Percentiles rank a stretch among this genome's conserved stretches.
These are phyloP conservation scores for Xylaria curta DNA, from an alignment of 495 filamentous ascomycete species.

Conservation along the genomic window DNA sequence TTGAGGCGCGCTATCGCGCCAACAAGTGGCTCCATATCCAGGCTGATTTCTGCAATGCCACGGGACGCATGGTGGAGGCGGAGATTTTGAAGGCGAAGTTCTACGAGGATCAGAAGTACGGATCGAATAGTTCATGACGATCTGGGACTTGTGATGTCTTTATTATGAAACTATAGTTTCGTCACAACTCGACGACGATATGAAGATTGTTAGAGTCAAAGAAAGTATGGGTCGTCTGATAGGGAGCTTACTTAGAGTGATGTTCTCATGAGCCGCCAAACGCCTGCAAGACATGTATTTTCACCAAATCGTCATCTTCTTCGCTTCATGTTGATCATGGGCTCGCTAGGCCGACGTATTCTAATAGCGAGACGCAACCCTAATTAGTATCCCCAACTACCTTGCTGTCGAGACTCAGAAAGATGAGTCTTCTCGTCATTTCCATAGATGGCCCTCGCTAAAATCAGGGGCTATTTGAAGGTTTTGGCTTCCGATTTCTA, in stretches of 20 bases:
- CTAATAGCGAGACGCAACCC: not conserved
- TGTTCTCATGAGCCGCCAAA: not conserved
- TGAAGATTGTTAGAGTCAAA: not conserved
- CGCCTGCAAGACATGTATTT: not conserved
- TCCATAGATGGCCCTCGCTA: too few relatives aligned
- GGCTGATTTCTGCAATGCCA: constrained; percentile 44
- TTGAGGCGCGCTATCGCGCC: constrained; percentile 35
- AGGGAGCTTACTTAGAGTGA: not conserved
- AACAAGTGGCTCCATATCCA: constrained; percentile 44
- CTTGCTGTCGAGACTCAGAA: not conserved
- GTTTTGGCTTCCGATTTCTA: too few relatives aligned
- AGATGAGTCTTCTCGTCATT: too few relatives aligned
- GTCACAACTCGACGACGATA: not conserved
- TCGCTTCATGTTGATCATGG: not conserved
- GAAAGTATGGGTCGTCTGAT: not conserved
- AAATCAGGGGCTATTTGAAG: too few relatives aligned
- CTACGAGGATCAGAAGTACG: constrained; percentile 13
- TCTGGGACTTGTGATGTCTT: not conserved
- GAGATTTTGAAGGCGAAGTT: constrained; percentile 45
- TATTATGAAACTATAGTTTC: not conserved
- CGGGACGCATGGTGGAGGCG: constrained; percentile 40
- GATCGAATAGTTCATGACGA: not conserved
- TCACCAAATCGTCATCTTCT: not conserved
- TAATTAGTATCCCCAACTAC: not conserved
- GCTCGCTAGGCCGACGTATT: not conserved